phyloP scores from a whole-genome alignment of 371 early-diverging fungal species.

The Umbelopsis sp. region DNA sequence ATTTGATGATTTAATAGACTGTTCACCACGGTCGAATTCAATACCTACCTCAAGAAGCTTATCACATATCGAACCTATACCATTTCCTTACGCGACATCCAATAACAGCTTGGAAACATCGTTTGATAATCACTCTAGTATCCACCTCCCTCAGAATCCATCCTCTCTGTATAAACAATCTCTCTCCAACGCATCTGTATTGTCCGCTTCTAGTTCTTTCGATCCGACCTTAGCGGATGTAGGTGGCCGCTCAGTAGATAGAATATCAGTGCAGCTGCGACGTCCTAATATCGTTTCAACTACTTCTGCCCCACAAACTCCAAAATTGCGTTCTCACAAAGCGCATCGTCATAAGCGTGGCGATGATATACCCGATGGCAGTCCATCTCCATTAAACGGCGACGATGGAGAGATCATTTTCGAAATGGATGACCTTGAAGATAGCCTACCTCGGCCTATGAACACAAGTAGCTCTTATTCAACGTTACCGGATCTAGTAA shows the following conservation, averaged over 20 bases:
- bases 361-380: constrained; percentile 12
- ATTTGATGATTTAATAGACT: neutral
- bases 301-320: constrained; percentile 21
- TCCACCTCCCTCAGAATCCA: neutral
- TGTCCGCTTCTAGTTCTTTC: neutral
- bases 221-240: neutral
- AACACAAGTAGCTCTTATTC: constrained; percentile 3
- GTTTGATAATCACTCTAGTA: neutral
- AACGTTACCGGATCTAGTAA: constrained; percentile 1
- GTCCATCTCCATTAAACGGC: constrained; percentile 1
- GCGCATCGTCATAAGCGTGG: neutral
- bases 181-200: neutral
- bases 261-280: constrained; percentile 10
- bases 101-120: neutral
- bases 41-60: constrained; percentile 22
- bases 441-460: neutral
- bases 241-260: constrained; percentile 3
- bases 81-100: constrained; percentile 3
- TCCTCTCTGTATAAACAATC: neutral
- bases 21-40: constrained; percentile 25
- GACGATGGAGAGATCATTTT: constrained; percentile 31
- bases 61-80: constrained; percentile 7
- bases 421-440: constrained; percentile 41
- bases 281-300: constrained; percentile 3
- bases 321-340: neutral